phyloP scores from a whole-genome alignment of 352 stramenopile species.

The Phytophthora pluvialis region DNA sequence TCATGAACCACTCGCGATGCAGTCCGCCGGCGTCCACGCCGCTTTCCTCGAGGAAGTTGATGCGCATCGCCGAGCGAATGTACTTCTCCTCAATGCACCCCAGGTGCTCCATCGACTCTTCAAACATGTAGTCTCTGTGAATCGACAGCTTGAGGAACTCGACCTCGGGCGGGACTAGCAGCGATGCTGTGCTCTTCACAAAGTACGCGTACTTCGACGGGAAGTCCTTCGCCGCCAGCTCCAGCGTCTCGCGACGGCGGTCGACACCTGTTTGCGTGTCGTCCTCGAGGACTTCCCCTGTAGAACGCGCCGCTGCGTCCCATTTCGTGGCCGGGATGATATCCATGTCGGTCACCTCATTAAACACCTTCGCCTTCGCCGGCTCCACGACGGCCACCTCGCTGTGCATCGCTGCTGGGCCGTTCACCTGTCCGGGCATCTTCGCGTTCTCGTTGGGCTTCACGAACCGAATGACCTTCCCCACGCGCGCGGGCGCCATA shows the following conservation, averaged over 20 bases:
- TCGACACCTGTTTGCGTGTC: slow-evolving; percentile 35
- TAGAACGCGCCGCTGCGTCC: slow-evolving; percentile 41
- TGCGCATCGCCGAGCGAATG: slow-evolving; percentile 66
- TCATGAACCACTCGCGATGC: slow-evolving; percentile 89
- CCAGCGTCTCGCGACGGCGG: slow-evolving; percentile 37
- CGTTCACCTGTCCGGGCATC: slow-evolving; percentile 37
- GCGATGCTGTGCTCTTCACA: slow-evolving; percentile 40
- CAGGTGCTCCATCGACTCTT: slow-evolving; percentile 73
- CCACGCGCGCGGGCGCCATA: slow-evolving; percentile 27
- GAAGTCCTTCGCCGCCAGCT: slow-evolving; percentile 47
- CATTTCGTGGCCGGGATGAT: slow-evolving; percentile 44
- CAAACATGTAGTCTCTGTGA: slow-evolving; percentile 58
- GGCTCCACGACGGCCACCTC: slow-evolving; percentile 40
- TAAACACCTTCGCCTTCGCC: slow-evolving; percentile 39
- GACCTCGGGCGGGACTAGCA: slow-evolving; percentile 48
- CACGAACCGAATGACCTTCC: slow-evolving; percentile 40
- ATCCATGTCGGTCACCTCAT: slow-evolving; percentile 42
- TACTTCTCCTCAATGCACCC: slow-evolving; percentile 59
- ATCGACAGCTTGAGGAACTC: slow-evolving; percentile 59
- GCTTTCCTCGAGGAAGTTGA: slow-evolving; percentile 84
- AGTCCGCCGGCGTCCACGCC: slow-evolving; percentile 87
- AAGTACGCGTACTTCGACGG: slow-evolving; percentile 61
- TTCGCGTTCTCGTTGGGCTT: slow-evolving; percentile 35
- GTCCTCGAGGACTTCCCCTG: slow-evolving; percentile 40
- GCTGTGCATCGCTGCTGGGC: slow-evolving; percentile 29